Conservation (phyloP, 2,329 filamentous ascomycete genomes). For the Pseudohalonectria lignicola region DNA sequence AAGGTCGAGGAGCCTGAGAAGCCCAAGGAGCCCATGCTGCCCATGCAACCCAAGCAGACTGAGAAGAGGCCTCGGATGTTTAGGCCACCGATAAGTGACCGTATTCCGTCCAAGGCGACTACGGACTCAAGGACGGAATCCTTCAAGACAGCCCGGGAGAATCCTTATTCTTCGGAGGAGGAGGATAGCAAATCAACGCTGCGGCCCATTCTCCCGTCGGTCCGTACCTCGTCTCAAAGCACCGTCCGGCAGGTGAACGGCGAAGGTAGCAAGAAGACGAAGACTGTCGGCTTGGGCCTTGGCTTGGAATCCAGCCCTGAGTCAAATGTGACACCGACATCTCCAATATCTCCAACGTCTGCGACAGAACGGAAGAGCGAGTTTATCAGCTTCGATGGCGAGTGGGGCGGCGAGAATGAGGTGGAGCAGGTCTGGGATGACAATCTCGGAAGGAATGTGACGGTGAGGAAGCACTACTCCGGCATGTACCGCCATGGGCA, state of each 20-base stretch:
- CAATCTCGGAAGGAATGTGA: slow-evolving; percentile 41
- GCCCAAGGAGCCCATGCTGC: too few relatives aligned
- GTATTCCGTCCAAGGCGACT: slow-evolving; percentile 38
- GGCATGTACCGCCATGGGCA: slow-evolving; percentile 12
- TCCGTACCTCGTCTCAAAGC: slow-evolving; percentile 27
- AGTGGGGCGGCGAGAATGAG: slow-evolving; percentile 39
- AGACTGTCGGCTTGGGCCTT: slow-evolving; percentile 29
- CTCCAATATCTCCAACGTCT: too few relatives aligned
- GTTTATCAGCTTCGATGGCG: slow-evolving; percentile 46
- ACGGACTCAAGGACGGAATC: slow-evolving; percentile 56
- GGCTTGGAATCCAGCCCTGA: slow-evolving; percentile 29
- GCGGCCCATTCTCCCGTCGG: slow-evolving; percentile 25
- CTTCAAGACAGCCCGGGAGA: slow-evolving; percentile 61
- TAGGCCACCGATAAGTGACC: slow-evolving; percentile 36
- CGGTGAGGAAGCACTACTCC: slow-evolving; percentile 33
- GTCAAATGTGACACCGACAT: slow-evolving; percentile 25
- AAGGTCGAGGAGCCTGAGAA: too few relatives aligned
- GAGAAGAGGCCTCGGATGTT: slow-evolving; percentile 27
- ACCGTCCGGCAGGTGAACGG: slow-evolving; percentile 27
- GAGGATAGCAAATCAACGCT: slow-evolving; percentile 32
- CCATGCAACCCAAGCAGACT: too few relatives aligned
- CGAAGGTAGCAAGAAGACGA: slow-evolving; percentile 16
- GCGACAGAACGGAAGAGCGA: slow-evolving; percentile 27
- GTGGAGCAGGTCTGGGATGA: slow-evolving; percentile 44
- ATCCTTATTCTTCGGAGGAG: slow-evolving; percentile 52